These are phyloP conservation scores for Ophiosphaerella herpotricha DNA, from an alignment of 2,329 filamentous ascomycete genomes.

Conservation along the genomic window DNA sequence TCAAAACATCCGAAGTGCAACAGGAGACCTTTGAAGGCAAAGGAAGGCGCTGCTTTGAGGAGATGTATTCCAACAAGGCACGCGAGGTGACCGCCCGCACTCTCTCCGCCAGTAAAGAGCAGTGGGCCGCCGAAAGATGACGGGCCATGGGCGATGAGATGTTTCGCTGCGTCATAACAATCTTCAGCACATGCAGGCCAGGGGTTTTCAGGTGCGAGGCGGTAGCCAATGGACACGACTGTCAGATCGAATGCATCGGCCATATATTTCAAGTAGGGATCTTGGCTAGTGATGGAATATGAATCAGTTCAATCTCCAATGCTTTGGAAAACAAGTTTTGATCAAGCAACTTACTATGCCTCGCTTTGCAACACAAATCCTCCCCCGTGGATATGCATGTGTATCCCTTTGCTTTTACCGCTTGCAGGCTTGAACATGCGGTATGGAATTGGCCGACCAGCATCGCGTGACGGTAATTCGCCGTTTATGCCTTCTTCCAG, in stretches of 20 bases:
- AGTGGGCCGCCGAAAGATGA: slow-evolving; percentile 50
- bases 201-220: slow-evolving; percentile 63
- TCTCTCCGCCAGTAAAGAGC: slow-evolving; percentile 50
- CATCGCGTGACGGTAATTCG: slow-evolving; percentile 58
- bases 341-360: slow-evolving; percentile 15
- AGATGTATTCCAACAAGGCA: slow-evolving; percentile 55
- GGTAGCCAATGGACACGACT: slow-evolving; percentile 62
- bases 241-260: slow-evolving; percentile 56
- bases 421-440: slow-evolving; percentile 58
- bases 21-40: slow-evolving; percentile 56
- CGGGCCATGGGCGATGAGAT: slow-evolving; percentile 56
- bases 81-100: slow-evolving; percentile 58
- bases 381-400: slow-evolving; percentile 62
- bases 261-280: slow-evolving; percentile 55
- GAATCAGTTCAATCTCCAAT: slow-evolving; percentile 1
- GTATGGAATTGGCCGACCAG: slow-evolving; percentile 56
- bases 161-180: slow-evolving; percentile 61
- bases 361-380: slow-evolving; percentile 54
- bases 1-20: slow-evolving; percentile 60
- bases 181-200: slow-evolving; percentile 61
- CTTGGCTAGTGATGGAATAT: slow-evolving; percentile 43
- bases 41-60: slow-evolving; percentile 41
- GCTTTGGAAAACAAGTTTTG: not conserved
- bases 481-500: slow-evolving; percentile 55
- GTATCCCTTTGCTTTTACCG: slow-evolving; percentile 51